A percentile compares a stretch with the other conserved stretches of the same genome.
These are phyloP conservation scores for Starmerella apis DNA, from an alignment of 805 yeast species.

Conservation along the genomic window DNA sequence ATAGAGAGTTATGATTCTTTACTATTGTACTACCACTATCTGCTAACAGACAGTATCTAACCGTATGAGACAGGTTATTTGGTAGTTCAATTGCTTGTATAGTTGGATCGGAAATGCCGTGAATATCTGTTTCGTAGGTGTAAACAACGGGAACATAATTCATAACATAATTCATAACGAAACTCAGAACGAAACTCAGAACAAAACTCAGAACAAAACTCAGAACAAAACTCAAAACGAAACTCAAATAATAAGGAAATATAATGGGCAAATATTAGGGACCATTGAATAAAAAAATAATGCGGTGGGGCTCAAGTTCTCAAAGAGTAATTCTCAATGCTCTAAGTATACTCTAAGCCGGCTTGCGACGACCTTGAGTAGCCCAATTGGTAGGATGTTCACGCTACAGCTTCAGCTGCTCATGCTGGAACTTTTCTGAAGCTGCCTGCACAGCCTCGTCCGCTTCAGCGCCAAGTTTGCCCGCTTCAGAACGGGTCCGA, in stretches of 20 bases:
- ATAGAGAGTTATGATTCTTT: too few species aligned
- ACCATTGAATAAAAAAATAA: background rate
- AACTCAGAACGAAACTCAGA: too few species aligned
- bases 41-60: too few species aligned
- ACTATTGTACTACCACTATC: too few species aligned
- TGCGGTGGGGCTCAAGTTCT: background rate
- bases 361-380: background rate
- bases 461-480: background rate
- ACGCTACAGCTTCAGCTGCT: background rate
- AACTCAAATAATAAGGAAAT: background rate
- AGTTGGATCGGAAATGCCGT: too few species aligned
- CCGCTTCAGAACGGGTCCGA: constrained; percentile 3
- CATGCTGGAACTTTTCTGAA: background rate
- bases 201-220: too few species aligned
- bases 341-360: background rate
- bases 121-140: too few species aligned
- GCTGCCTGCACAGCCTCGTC: background rate
- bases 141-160: too few species aligned
- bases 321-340: background rate
- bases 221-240: background rate
- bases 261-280: background rate
- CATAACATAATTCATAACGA: too few species aligned
- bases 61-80: too few species aligned
- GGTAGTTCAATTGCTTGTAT: too few species aligned
- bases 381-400: background rate